Evolutionary conservation across 768 basidiomycete species (phyloP).

Genomic region (Tylopilus cervinicoccineus): DNA sequence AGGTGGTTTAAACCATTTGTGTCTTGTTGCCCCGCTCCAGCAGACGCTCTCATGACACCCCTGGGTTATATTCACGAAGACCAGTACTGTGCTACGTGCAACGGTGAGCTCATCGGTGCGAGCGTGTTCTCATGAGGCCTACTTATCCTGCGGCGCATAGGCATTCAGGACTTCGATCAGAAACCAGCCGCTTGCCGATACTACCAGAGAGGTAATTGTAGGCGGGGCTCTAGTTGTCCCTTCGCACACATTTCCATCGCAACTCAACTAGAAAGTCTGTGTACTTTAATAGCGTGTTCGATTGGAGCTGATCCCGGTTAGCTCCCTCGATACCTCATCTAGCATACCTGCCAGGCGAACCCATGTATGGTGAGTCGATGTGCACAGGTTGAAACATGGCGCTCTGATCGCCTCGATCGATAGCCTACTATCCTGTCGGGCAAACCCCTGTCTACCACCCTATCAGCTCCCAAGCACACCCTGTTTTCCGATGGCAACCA

Average conservation of each 20-base stretch:
- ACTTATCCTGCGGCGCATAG: constrained; percentile 12
- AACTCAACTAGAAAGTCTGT: constrained; percentile 18
- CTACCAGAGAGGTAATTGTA: constrained; percentile 24
- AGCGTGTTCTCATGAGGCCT: constrained; percentile 1
- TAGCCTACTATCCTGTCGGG: constrained; percentile 17
- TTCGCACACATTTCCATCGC: constrained; percentile 18
- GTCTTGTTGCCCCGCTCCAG: background rate
- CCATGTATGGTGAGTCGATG: constrained; percentile 18
- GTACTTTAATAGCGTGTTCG: background rate
- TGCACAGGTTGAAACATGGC: background rate
- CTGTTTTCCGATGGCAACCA: constrained; percentile 26
- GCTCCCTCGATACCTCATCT: constrained; percentile 9
- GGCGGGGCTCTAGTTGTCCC: constrained; percentile 24
- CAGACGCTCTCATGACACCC: constrained; percentile 5
- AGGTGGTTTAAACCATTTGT: constrained; percentile 12
- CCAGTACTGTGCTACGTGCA: background rate
- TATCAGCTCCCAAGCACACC: constrained; percentile 10
- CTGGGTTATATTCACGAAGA: constrained; percentile 16
- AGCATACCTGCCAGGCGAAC: constrained; percentile 10
- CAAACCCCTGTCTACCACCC: constrained; percentile 21
- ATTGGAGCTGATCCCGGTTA: constrained; percentile 12
- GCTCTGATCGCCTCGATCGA: constrained; percentile 3
- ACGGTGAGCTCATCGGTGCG: constrained; percentile 14
- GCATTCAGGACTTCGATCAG: constrained; percentile 7
- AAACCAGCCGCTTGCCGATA: constrained; percentile 22